Conservation (phyloP, 345 rosid species). For the Corchorus olitorius region DNA sequence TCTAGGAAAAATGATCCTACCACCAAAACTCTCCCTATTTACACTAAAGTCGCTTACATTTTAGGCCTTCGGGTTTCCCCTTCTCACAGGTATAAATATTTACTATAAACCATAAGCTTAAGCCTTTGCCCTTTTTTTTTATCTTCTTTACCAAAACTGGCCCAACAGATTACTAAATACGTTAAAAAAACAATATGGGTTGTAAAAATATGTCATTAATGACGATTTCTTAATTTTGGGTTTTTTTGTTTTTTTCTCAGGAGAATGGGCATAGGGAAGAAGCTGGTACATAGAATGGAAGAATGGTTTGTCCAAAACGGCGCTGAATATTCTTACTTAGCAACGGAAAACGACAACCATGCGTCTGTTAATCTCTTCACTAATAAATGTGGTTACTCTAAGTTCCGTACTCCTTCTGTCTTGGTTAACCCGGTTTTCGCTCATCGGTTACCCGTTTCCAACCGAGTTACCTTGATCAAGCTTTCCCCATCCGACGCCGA, state of each 20-base stretch:
- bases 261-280: conserved; percentile 91
- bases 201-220: not conserved
- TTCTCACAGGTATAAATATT: conserved; percentile 60
- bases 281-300: conserved; percentile 64
- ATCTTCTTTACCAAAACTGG: not conserved
- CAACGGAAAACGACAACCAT: conserved; percentile 87
- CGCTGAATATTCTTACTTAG: conserved; percentile 89
- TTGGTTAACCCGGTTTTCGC: conserved; percentile 93
- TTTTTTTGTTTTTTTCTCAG: conserved; percentile 36
- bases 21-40: conserved; percentile 44
- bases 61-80: conserved; percentile 95
- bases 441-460: conserved; percentile 59
- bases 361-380: conserved; percentile 90
- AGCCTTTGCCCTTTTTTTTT: not conserved
- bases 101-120: no score
- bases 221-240: not conserved
- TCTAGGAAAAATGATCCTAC: conserved; percentile 30
- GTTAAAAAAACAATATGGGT: not conserved
- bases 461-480: conserved; percentile 46
- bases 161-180: not conserved
- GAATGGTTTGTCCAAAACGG: conserved; percentile 82
- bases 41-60: conserved; percentile 84
- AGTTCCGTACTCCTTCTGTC: conserved; percentile 85
- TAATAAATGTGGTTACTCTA: conserved; percentile 83
- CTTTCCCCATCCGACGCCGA: conserved; percentile 68